Conservation (phyloP, 148 eudicot genomes). For the Persicaria tinctoria region DNA sequence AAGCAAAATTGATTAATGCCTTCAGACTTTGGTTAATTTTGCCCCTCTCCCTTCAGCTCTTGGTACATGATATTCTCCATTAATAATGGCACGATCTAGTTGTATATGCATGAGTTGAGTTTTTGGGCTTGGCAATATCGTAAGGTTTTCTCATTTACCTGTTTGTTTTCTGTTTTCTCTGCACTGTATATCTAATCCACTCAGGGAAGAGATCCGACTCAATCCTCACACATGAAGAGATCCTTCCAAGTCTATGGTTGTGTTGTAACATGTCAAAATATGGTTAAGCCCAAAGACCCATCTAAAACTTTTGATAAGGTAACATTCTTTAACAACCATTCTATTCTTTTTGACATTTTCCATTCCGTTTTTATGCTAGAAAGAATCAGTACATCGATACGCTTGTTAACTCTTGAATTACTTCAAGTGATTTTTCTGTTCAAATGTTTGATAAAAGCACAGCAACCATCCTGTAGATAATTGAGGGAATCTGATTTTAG, state of each 20-base stretch:
- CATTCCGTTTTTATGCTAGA: background rate
- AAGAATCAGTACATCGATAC: background rate
- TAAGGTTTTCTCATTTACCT: background rate
- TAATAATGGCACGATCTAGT: background rate
- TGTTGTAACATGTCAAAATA: slow-evolving; percentile 76
- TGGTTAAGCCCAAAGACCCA: slow-evolving; percentile 70
- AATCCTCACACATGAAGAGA: slow-evolving; percentile 40
- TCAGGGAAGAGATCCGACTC: slow-evolving; percentile 43
- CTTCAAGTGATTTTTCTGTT: background rate
- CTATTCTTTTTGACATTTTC: background rate
- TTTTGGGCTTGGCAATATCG: background rate
- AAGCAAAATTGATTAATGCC: background rate
- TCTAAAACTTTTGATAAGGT: slow-evolving; percentile 59
- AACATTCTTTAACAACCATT: slow-evolving; percentile 16
- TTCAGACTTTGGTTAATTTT: background rate
- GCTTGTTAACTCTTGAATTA: background rate
- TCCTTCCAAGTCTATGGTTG: slow-evolving; percentile 91
- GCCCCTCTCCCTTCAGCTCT: background rate
- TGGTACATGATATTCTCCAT: background rate
- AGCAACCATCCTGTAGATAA: background rate
- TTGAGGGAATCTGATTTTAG: background rate
- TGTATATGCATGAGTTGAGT: background rate
- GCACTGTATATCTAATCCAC: background rate
- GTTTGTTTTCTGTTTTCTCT: background rate
- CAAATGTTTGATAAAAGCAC: background rate